Evolutionary conservation across 768 basidiomycete species (phyloP).

Genomic region (Lenzites betulinus): DNA sequence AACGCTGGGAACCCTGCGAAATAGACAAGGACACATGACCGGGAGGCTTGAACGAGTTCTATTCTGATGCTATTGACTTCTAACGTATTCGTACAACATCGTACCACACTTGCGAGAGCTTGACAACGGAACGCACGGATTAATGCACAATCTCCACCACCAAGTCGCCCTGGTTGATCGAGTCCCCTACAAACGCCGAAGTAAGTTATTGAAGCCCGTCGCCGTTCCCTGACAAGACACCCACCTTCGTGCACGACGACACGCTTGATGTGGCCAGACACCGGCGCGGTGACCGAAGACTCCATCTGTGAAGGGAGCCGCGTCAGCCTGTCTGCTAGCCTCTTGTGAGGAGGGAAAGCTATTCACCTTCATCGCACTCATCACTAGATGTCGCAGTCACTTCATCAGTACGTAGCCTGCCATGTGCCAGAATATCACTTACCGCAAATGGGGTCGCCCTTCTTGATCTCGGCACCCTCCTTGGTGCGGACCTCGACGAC

Average conservation of each 20-base stretch:
- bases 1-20: neutral
- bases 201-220: constrained; percentile 10
- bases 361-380: constrained; percentile 95
- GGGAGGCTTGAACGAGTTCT: neutral
- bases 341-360: constrained; percentile 3
- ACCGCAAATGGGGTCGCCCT: constrained; percentile 95
- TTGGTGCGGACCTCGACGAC: constrained; percentile 98
- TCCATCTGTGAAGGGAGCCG: constrained; percentile 74
- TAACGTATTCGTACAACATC: constrained; percentile 22
- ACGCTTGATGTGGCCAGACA: constrained; percentile 94
- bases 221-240: constrained; percentile 11
- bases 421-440: constrained; percentile 36
- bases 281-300: constrained; percentile 93
- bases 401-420: constrained; percentile 11
- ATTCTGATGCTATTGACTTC: constrained; percentile 21
- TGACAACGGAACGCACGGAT: constrained; percentile 17
- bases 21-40: constrained; percentile 14
- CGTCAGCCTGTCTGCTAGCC: constrained; percentile 22
- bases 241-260: constrained; percentile 87
- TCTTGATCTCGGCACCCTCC: constrained; percentile 97
- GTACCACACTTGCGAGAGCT: constrained; percentile 4
- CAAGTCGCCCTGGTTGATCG: constrained; percentile 92
- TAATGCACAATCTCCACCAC: constrained; percentile 84
- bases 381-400: constrained; percentile 48
- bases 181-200: constrained; percentile 62